Percentiles rank a stretch among this genome's conserved stretches.
Evolutionary conservation across 257 asterid species (phyloP).

Genomic region (Lithospermum erythrorhizon): DNA sequence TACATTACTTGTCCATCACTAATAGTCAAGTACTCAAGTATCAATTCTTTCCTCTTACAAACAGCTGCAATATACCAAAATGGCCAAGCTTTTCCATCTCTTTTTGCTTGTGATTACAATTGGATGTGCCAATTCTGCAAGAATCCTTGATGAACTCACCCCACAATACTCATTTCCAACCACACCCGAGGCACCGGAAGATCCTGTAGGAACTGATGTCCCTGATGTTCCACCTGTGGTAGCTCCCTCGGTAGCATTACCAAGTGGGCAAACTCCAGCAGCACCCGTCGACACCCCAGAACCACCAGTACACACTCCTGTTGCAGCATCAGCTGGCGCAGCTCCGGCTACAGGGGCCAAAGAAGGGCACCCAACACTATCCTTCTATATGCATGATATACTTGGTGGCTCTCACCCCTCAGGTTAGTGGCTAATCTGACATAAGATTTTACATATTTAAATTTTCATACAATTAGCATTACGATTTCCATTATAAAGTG

Average conservation of each 20-base stretch:
- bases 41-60: not conserved
- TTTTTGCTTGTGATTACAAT: constrained; percentile 32
- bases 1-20: constrained; percentile 20
- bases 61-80: constrained; percentile 1
- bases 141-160: constrained; percentile 33
- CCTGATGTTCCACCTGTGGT: constrained; percentile 26
- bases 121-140: constrained; percentile 24
- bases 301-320: constrained; percentile 13
- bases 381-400: constrained; percentile 77
- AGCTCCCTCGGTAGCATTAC: constrained; percentile 21
- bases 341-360: constrained; percentile 4
- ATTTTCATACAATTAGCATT: too few species aligned
- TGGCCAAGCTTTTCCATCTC: constrained; percentile 30
- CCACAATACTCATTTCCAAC: constrained; percentile 23
- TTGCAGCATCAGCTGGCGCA: not conserved
- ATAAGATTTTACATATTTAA: too few species aligned
- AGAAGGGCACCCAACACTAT: constrained; percentile 25
- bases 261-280: constrained; percentile 32
- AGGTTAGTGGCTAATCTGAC: constrained; percentile 4
- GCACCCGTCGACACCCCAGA: constrained; percentile 9
- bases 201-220: constrained; percentile 14
- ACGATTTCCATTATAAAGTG: too few species aligned
- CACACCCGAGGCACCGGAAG: constrained; percentile 14
- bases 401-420: constrained; percentile 86
- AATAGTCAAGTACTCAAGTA: constrained; percentile 1